Conservation (phyloP, 2,329 filamentous ascomycete genomes). For the Scytalidium lignicola region DNA sequence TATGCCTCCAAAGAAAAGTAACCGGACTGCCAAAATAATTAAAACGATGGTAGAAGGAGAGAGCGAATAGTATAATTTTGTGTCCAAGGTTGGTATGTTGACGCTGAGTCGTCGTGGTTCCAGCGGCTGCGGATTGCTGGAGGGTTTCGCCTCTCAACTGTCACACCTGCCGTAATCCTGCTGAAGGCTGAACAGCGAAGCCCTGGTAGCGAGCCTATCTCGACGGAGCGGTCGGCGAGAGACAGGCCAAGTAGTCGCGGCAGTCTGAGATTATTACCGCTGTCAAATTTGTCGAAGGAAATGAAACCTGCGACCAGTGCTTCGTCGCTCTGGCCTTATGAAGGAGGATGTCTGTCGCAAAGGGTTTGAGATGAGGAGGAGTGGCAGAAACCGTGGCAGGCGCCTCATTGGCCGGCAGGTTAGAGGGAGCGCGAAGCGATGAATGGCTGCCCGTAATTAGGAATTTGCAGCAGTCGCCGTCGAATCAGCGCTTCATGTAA, state of each 20-base stretch:
- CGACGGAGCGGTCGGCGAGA: background rate
- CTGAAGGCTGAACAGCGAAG: background rate
- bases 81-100: background rate
- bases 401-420: background rate
- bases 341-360: conserved; percentile 3
- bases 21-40: background rate
- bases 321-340: background rate
- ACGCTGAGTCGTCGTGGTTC: background rate
- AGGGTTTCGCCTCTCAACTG: background rate
- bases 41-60: background rate
- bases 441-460: background rate
- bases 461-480: background rate
- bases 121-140: background rate
- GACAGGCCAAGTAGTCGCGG: background rate
- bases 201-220: conserved; percentile 1
- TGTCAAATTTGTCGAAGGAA: background rate
- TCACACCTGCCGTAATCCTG: background rate
- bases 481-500: background rate
- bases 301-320: background rate
- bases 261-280: background rate
- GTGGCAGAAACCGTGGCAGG: background rate
- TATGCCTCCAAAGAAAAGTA: background rate
- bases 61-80: background rate
- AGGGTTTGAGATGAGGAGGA: background rate
- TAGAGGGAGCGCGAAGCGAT: background rate